Evolutionary conservation across 306 rosid species (phyloP).

Genomic region (Casuarina cunninghamiana): DNA sequence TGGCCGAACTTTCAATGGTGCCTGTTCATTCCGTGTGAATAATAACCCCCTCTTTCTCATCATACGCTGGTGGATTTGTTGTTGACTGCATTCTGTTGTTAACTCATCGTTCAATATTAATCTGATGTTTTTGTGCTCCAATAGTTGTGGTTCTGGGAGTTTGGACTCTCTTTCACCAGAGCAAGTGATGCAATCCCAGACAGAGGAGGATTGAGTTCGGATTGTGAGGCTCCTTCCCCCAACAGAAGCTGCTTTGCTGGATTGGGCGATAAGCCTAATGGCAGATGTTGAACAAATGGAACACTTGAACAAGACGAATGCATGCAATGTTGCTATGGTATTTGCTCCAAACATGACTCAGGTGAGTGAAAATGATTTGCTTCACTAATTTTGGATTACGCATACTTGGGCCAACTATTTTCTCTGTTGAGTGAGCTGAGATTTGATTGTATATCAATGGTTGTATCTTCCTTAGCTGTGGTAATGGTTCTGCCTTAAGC

Average conservation of each 20-base stretch:
- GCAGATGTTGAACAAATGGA: constrained; percentile 92
- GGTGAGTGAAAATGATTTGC: constrained; percentile 50
- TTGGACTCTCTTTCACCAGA: constrained; percentile 90
- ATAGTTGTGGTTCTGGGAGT: constrained; percentile 95
- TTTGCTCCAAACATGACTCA: constrained; percentile 45
- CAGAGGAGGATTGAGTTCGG: constrained; percentile 85
- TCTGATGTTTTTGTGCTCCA: constrained; percentile 6
- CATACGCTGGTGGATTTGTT: not conserved
- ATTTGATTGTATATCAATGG: constrained; percentile 8
- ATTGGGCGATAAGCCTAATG: constrained; percentile 95
- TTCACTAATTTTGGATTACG: constrained; percentile 1
- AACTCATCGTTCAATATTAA: too few species aligned
- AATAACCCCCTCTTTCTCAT: not conserved
- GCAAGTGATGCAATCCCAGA: constrained; percentile 91
- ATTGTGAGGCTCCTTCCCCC: constrained; percentile 82
- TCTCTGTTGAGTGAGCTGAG: constrained; percentile 5
- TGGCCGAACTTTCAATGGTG: not conserved
- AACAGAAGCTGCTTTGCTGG: constrained; percentile 84
- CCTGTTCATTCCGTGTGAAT: not conserved
- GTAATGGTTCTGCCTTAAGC: constrained; percentile 1
- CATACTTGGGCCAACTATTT: constrained; percentile 2
- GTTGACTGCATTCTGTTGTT: too few species aligned
- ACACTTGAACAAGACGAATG: constrained; percentile 90
- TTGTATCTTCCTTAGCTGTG: constrained; percentile 16
- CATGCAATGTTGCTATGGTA: constrained; percentile 93